Conservation (phyloP, 805 yeast genomes). For the Saturnispora diversa region DNA sequence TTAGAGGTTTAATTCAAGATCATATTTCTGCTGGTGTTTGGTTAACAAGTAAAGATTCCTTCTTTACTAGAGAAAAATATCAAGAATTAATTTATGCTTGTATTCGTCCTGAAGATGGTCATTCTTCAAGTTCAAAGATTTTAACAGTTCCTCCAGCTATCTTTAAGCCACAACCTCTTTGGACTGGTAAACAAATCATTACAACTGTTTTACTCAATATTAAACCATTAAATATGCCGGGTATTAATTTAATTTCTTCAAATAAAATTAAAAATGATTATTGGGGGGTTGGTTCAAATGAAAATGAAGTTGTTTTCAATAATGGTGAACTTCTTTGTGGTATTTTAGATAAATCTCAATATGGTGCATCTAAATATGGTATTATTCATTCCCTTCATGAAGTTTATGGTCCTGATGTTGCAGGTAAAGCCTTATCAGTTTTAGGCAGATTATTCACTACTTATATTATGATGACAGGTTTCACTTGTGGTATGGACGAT, state of each 20-base stretch:
- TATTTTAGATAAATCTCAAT: constrained; percentile 94
- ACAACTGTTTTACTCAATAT: constrained; percentile 86
- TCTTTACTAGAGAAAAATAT: constrained; percentile 84
- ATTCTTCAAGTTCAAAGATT: constrained; percentile 59
- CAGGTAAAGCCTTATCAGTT: constrained; percentile 86
- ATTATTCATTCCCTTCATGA: constrained; percentile 94
- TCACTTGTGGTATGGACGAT: constrained; percentile 99
- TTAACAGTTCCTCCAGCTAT: constrained; percentile 85
- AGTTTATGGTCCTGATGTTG: constrained; percentile 84
- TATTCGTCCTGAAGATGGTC: constrained; percentile 96
- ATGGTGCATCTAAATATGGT: constrained; percentile 97
- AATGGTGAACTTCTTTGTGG: constrained; percentile 88
- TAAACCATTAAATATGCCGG: constrained; percentile 82
- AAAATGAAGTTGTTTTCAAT: constrained; percentile 77
- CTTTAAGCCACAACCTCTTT: constrained; percentile 75
- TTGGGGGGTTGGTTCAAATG: constrained; percentile 82
- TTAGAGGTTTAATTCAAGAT: constrained; percentile 98
- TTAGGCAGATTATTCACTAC: constrained; percentile 92
- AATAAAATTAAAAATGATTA: constrained; percentile 91
- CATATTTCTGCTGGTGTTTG: constrained; percentile 98
- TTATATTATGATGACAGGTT: constrained; percentile 84
- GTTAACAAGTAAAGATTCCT: constrained; percentile 88
- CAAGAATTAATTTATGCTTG: constrained; percentile 92
- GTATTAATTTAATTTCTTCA: constrained; percentile 72
- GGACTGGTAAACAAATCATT: constrained; percentile 98